A percentile compares a stretch with the other conserved stretches of the same genome.
Evolutionary conservation across 2,329 filamentous ascomycete genomes (phyloP).

Genomic region (Aulographum hederae): DNA sequence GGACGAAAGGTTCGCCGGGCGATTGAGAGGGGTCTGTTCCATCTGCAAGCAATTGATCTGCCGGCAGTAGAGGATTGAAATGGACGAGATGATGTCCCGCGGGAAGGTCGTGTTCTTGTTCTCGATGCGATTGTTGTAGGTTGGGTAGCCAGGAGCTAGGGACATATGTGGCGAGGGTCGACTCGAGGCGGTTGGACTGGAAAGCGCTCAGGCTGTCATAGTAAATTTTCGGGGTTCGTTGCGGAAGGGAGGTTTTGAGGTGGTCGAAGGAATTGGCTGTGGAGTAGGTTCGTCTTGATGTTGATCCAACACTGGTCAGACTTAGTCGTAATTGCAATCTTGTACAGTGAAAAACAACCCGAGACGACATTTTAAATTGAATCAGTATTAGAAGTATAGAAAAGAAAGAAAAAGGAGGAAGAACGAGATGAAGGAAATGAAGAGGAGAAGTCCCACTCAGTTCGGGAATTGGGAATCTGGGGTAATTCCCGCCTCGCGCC

Average conservation of each 20-base stretch:
- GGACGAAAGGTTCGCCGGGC: constrained; percentile 52
- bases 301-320: too few relatives aligned
- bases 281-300: too few relatives aligned
- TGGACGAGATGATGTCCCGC: constrained; percentile 70
- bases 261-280: constrained; percentile 7
- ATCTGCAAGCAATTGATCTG: constrained; percentile 51
- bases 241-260: constrained; percentile 25
- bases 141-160: constrained; percentile 11
- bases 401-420: too few relatives aligned
- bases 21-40: constrained; percentile 69
- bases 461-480: too few relatives aligned
- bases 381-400: too few relatives aligned
- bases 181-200: constrained; percentile 3
- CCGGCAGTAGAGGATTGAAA: constrained; percentile 54
- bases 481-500: too few relatives aligned
- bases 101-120: constrained; percentile 31
- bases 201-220: constrained; percentile 40
- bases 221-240: constrained; percentile 28
- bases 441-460: too few relatives aligned
- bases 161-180: constrained; percentile 38
- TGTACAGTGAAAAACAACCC: too few relatives aligned
- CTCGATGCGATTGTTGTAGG: background rate
- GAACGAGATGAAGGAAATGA: too few relatives aligned
- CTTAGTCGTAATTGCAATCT: too few relatives aligned
- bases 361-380: too few relatives aligned